These are phyloP conservation scores for Pestalotiopsis sp. DNA, from an alignment of 2,329 filamentous ascomycete genomes.

Conservation along the genomic window DNA sequence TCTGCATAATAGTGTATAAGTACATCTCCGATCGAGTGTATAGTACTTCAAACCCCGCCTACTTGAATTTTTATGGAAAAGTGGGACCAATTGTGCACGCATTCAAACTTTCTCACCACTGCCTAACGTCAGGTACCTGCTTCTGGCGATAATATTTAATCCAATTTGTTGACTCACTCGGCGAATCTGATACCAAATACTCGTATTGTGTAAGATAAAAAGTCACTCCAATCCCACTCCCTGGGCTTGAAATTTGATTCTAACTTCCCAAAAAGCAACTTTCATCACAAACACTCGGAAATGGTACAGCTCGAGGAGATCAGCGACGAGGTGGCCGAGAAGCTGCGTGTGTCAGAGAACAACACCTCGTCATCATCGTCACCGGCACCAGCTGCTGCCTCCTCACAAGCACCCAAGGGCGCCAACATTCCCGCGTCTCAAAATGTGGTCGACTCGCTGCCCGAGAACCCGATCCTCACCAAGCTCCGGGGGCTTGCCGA, in stretches of 20 bases:
- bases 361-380: slow-evolving; percentile 10
- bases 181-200: too few relatives aligned
- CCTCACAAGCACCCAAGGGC: neutral
- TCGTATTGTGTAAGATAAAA: neutral
- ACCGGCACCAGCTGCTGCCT: neutral
- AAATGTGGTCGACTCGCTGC: neutral
- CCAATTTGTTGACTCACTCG: too few relatives aligned
- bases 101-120: too few relatives aligned
- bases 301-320: slow-evolving; percentile 44
- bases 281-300: neutral
- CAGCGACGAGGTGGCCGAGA: slow-evolving; percentile 36
- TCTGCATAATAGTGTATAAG: too few relatives aligned
- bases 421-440: neutral
- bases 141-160: too few relatives aligned
- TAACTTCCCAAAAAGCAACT: neutral
- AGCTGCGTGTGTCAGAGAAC: slow-evolving; percentile 35
- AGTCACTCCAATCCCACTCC: neutral
- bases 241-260: neutral
- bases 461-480: slow-evolving; percentile 3
- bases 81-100: too few relatives aligned
- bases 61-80: too few relatives aligned
- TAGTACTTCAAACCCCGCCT: too few relatives aligned
- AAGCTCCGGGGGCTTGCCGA: neutral
- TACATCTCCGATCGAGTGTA: too few relatives aligned
- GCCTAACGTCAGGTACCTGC: too few relatives aligned